These are phyloP conservation scores for Solanum dulcamara DNA, from an alignment of 257 asterid genomes.

Conservation along the genomic window DNA sequence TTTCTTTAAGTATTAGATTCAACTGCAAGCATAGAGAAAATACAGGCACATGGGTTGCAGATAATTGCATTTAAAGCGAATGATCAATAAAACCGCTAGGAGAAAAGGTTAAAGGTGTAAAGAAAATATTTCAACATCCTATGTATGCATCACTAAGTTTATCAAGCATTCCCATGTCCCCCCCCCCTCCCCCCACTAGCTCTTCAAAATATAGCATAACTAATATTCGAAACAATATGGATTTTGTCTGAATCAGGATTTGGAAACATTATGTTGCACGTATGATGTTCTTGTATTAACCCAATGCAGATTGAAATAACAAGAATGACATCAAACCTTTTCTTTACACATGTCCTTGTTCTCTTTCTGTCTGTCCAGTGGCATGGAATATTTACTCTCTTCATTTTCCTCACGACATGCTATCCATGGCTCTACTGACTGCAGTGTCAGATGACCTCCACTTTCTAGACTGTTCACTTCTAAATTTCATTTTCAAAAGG, in stretches of 20 bases:
- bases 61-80: neutral
- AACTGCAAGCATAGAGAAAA: neutral
- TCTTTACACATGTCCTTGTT: slow-evolving; percentile 26
- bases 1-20: neutral
- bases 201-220: neutral
- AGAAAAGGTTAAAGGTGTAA: neutral
- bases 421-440: slow-evolving; percentile 16
- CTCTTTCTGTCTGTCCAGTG: slow-evolving; percentile 20
- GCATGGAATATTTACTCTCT: slow-evolving; percentile 11
- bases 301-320: neutral
- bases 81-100: neutral
- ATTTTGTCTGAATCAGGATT: neutral
- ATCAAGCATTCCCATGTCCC: neutral
- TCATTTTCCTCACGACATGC: slow-evolving; percentile 24
- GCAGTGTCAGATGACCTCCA: slow-evolving; percentile 15
- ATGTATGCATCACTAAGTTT: neutral
- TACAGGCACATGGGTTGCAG: neutral
- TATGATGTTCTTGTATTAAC: neutral
- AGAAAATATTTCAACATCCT: neutral
- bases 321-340: slow-evolving; percentile 26
- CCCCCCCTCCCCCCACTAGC: neutral
- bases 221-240: neutral
- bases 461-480: slow-evolving; percentile 15
- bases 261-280: neutral
- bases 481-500: neutral